Base-by-base conservation (phyloP, 108 stramenopile species). In the Stephanodiscus minutulus region DNA sequence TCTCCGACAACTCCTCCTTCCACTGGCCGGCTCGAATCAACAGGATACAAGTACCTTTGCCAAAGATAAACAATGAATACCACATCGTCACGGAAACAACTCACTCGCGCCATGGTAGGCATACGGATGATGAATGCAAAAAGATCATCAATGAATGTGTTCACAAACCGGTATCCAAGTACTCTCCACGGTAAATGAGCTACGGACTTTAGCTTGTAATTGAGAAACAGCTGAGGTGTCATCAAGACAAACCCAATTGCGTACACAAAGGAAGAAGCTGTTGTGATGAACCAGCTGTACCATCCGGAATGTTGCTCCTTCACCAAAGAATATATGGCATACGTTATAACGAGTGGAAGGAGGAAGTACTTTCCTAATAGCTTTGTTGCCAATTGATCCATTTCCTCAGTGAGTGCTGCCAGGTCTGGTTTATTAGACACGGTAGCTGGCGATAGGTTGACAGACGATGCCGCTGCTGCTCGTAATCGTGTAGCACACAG, bases 121-220 rank as follows among this genome's bases (percentile, higher is more conserved):
- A 98, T 98, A 44, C 95, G 85, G 49, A 98, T 96, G 68, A 98
- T 90, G 67, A 98, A 98, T 0, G 96, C 94, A 59, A 98, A 98
- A 18, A 98, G 86, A 70, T 98, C 97, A 66, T 97, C 96, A 76
- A 97, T 96, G 61, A 96, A 93, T 5, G 97, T 97, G 70, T 97
- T 97, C 49, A 97, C 69, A 74, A 89, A 93, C 61, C 91, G 91
- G 84, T 96, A 97, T 22, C 85, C 82, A 69, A 97, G 64, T 20
- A 96, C 92, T 58, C 84, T 64, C 95, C 95, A 96, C n/a, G 91
- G 92, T 43, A 94, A 70, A 66, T 94, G 96, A 7, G 92, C 90
- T 8, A 96, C 96, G 18, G 79, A 79, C 77, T 94, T 92, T 49
- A 96, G 81, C 52, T 89, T 93, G 88, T 92, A 93, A 68, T 94